Evolutionary conservation across 2,329 filamentous ascomycete genomes (phyloP).

Genomic region (Metarhizium guizhouense): DNA sequence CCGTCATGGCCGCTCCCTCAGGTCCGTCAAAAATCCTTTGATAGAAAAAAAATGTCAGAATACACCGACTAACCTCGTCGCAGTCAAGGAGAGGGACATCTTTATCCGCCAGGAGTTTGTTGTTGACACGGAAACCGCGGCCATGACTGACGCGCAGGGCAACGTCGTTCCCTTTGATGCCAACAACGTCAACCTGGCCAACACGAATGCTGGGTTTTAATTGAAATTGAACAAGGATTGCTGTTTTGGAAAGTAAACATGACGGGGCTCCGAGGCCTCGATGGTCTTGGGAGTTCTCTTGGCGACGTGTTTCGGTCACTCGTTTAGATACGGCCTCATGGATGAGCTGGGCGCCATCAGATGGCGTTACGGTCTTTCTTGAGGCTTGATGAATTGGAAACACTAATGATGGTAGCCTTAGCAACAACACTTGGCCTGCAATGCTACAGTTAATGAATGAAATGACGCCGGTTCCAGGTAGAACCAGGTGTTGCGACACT

Average conservation of each 20-base stretch:
- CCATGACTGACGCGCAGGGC: conserved; percentile 38
- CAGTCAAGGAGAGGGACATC: not conserved
- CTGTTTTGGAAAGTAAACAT: too few relatives aligned
- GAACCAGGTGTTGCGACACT: not conserved
- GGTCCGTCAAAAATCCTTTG: conserved; percentile 13
- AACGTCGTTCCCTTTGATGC: conserved; percentile 37
- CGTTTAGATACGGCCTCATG: not conserved
- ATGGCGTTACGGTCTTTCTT: not conserved
- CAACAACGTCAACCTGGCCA: too few relatives aligned
- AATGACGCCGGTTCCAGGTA: not conserved
- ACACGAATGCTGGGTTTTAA: too few relatives aligned
- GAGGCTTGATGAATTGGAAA: not conserved
- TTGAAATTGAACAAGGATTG: too few relatives aligned
- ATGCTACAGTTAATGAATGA: not conserved
- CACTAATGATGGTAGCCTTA: too few relatives aligned
- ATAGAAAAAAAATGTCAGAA: not conserved
- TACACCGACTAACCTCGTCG: too few relatives aligned
- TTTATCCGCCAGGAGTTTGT: not conserved
- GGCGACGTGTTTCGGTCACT: not conserved
- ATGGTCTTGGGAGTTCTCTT: too few relatives aligned
- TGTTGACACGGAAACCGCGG: conserved; percentile 12
- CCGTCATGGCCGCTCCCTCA: conserved; percentile 32
- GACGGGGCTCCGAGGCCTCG: not conserved
- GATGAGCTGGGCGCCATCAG: not conserved
- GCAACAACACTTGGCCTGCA: too few relatives aligned